These are phyloP conservation scores for Cercospora citrullina DNA, from an alignment of 2,329 filamentous ascomycete species.

Conservation along the genomic window DNA sequence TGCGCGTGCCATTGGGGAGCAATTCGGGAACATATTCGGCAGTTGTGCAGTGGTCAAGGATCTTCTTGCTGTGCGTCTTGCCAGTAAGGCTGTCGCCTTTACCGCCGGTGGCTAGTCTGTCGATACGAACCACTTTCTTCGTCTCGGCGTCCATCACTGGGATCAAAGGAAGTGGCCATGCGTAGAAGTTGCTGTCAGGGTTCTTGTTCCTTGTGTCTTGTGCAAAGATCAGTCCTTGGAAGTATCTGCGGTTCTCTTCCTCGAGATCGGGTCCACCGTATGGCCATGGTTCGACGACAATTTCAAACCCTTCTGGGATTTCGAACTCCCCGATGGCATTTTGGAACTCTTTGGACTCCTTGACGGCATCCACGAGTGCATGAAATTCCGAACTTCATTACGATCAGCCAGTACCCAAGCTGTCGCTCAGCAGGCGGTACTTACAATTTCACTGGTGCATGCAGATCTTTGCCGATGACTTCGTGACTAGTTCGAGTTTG, in stretches of 20 bases:
- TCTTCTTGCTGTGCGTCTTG: slow-evolving; percentile 41
- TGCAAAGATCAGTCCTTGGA: slow-evolving; percentile 37
- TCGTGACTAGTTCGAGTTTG: slow-evolving; percentile 32
- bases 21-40: slow-evolving; percentile 53
- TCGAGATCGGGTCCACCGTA: slow-evolving; percentile 35
- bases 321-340: slow-evolving; percentile 34
- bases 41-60: slow-evolving; percentile 52
- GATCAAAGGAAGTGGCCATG: slow-evolving; percentile 37
- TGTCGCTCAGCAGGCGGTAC: slow-evolving; percentile 12
- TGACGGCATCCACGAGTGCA: slow-evolving; percentile 51
- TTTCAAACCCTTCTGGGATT: slow-evolving; percentile 34
- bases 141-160: slow-evolving; percentile 36
- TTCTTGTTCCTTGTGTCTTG: slow-evolving; percentile 46
- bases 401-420: neutral
- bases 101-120: slow-evolving; percentile 36
- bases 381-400: slow-evolving; percentile 49
- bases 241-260: slow-evolving; percentile 35
- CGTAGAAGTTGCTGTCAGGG: slow-evolving; percentile 38
- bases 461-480: slow-evolving; percentile 34
- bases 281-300: slow-evolving; percentile 38
- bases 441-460: slow-evolving; percentile 34
- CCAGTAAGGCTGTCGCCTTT: slow-evolving; percentile 37
- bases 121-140: slow-evolving; percentile 36
- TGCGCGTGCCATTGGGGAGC: slow-evolving; percentile 40
- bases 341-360: slow-evolving; percentile 44